phyloP scores from a whole-genome alignment of 2,329 filamentous ascomycete species.

The Neopestalotiopsis rosae region DNA sequence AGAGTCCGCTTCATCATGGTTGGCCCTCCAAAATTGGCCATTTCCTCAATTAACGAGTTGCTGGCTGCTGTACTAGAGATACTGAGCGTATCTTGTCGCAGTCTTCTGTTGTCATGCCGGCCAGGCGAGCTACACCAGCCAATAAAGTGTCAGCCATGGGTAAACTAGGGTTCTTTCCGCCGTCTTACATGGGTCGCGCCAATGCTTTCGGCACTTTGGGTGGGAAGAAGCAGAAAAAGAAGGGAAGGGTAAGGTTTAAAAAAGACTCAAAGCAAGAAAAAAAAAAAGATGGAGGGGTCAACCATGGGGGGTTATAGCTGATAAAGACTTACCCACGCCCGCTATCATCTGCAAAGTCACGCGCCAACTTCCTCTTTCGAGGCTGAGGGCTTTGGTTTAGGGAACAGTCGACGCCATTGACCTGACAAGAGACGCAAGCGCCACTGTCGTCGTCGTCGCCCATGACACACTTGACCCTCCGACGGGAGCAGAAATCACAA shows the following conservation, averaged over 20 bases:
- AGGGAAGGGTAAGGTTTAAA: neutral
- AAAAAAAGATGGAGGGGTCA: conserved; percentile 28
- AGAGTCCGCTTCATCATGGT: conserved; percentile 72
- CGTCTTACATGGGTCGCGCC: conserved; percentile 6
- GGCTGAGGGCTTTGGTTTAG: conserved; percentile 77
- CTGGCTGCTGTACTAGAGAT: conserved; percentile 67
- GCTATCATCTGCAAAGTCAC: conserved; percentile 64
- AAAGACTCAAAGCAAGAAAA: conserved; percentile 16
- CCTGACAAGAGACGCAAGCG: conserved; percentile 75
- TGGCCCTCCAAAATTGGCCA: conserved; percentile 72
- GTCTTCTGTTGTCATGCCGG: conserved; percentile 57
- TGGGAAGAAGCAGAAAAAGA: neutral
- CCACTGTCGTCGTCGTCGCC: conserved; percentile 72
- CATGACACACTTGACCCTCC: conserved; percentile 78
- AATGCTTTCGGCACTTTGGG: conserved; percentile 1
- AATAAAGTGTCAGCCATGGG: conserved; percentile 53
- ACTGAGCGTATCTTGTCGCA: conserved; percentile 60
- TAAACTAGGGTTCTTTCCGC: conserved; percentile 9
- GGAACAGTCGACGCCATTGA: conserved; percentile 79
- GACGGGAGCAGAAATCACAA: conserved; percentile 76
- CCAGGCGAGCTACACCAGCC: conserved; percentile 60
- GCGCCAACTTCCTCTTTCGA: conserved; percentile 79
- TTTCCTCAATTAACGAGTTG: conserved; percentile 70
- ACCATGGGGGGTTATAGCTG: conserved; percentile 25
- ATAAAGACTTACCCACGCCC: conserved; percentile 69